Base-by-base conservation (phyloP, 2,329 filamentous ascomycete species). In the Leptographium flavum region DNA sequence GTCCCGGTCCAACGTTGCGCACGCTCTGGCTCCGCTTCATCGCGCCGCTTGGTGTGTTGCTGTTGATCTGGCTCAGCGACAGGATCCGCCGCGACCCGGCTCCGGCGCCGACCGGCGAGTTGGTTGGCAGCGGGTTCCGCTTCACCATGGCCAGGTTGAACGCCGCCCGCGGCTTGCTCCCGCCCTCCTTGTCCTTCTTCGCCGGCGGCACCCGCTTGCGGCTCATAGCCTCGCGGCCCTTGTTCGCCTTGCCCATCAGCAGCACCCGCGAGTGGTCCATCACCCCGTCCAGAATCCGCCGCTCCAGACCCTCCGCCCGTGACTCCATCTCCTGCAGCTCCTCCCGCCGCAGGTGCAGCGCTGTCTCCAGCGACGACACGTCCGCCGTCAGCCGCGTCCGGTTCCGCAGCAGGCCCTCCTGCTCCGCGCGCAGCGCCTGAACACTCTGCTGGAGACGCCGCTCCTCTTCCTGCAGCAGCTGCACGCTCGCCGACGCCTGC, bases 221-320 rank as follows among this genome's bases (percentile, higher is more conserved):
- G 58, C 64, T 76, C 74, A 78, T 77, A 49, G 67, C 63, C 44
- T 77, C 74, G 6, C 62, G 62, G 11, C 68, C 63, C 54, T 68
- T 69, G 53, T 61, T 66, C 4, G 74, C 66, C 65, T 85, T 81
- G 53, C 78, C 70, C 68, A 92, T 83, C 47, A 96, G 74, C n/a
- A 95, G 71, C 23, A 90, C 80, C 7, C 90, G 83, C 19, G 90
- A 95, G 60, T 96, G 90, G 55, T 96, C 88, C 66, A 98, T 93
- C 50, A 96, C 86, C 23, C 90, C 88, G 53, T 96, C 90, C 28
- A 98, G 68, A 53, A 98, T 94, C 23, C 92, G 81, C 43, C 88
- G 83, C 65, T 98, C 92, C 22, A 98, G 71, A 4, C 79, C 76
- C 60, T 95, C 87, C 3, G 90, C 92, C 50, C 90, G 83, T 11